Conservation (phyloP, 2,329 filamentous ascomycete genomes). For the Cytospora mali region DNA sequence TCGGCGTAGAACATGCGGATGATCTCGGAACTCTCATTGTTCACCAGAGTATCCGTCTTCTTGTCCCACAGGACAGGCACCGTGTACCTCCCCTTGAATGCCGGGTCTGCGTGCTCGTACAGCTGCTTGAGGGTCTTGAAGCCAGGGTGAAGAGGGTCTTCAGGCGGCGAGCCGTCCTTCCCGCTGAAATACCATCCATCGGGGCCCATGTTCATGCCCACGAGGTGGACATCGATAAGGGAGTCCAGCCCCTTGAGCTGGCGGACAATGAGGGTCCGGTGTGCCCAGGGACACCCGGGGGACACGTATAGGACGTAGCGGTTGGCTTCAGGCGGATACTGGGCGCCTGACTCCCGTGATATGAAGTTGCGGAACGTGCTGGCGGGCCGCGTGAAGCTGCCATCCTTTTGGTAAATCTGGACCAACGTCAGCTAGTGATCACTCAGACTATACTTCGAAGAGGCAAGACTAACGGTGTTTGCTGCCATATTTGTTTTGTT, state of each 20-base stretch:
- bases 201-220: slow-evolving; percentile 66
- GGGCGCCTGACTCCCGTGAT: slow-evolving; percentile 51
- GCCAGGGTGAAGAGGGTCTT: slow-evolving; percentile 62
- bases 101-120: slow-evolving; percentile 68
- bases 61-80: slow-evolving; percentile 75
- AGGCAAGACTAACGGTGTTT: background rate
- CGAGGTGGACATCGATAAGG: slow-evolving; percentile 67
- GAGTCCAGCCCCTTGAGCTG: slow-evolving; percentile 74
- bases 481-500: background rate
- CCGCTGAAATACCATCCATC: slow-evolving; percentile 57
- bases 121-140: slow-evolving; percentile 70
- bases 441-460: background rate
- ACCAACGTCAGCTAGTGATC: background rate
- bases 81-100: slow-evolving; percentile 71
- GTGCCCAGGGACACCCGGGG: slow-evolving; percentile 68
- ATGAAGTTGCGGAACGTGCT: slow-evolving; percentile 59
- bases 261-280: slow-evolving; percentile 72
- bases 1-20: slow-evolving; percentile 80
- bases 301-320: slow-evolving; percentile 66
- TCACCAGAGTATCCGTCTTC: slow-evolving; percentile 71
- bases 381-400: slow-evolving; percentile 55
- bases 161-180: slow-evolving; percentile 50
- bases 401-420: slow-evolving; percentile 41
- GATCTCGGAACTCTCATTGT: slow-evolving; percentile 82
- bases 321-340: slow-evolving; percentile 60